Conservation (phyloP, 495 filamentous ascomycete species). For the Viridothelium virens region DNA sequence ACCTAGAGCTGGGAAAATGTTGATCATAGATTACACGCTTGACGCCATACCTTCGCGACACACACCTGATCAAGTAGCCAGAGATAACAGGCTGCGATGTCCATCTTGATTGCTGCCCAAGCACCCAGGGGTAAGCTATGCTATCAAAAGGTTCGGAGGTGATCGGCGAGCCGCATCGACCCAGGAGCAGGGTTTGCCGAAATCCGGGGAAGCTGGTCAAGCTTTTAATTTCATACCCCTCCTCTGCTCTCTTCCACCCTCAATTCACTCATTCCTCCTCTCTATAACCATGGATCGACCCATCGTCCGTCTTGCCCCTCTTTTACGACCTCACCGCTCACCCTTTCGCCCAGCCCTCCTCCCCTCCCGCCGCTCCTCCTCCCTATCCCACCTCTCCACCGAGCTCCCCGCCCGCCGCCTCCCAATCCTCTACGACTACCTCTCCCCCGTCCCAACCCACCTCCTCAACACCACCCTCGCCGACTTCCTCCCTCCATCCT, state of each 20-base stretch:
- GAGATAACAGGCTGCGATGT: no score
- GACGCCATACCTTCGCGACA: background rate
- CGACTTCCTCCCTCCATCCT: conserved; percentile 46
- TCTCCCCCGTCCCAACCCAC: conserved; percentile 56
- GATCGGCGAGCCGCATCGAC: background rate
- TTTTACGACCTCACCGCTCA: background rate
- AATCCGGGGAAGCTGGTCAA: background rate
- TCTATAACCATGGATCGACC: background rate
- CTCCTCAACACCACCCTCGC: conserved; percentile 56
- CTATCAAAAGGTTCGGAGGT: background rate
- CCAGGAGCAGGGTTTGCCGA: background rate
- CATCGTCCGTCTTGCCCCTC: conserved; percentile 8
- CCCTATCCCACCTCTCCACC: conserved; percentile 26
- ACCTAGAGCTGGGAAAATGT: no score
- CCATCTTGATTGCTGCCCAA: background rate
- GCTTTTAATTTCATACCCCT: background rate
- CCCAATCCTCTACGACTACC: conserved; percentile 54
- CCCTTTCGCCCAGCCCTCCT: background rate
- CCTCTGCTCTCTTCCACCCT: background rate
- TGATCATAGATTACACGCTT: no score
- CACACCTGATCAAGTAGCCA: no score
- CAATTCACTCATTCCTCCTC: background rate
- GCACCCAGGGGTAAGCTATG: background rate
- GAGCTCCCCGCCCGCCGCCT: conserved; percentile 40
- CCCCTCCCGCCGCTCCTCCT: conserved; percentile 14